Evolutionary conservation across 2,329 filamentous ascomycete species (phyloP).

Genomic region (Sodiomyces alkalinus): DNA sequence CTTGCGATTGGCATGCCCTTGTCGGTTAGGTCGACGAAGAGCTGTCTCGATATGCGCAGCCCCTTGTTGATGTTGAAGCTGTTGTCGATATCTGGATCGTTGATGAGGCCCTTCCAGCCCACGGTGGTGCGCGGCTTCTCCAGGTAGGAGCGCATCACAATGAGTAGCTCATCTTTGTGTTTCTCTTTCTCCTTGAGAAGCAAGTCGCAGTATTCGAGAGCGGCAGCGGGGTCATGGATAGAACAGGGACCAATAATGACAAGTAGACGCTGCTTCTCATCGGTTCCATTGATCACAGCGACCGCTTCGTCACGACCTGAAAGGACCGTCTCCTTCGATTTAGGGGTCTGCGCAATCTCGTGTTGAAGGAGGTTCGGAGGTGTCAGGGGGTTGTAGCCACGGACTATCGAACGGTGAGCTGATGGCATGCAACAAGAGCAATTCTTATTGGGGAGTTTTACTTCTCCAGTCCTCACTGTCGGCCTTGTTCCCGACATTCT

Average conservation of each 20-base stretch:
- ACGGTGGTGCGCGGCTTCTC: conserved; percentile 98
- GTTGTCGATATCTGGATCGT: conserved; percentile 96
- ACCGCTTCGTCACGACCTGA: conserved; percentile 47
- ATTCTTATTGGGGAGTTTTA: conserved; percentile 25
- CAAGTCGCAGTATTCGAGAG: conserved; percentile 82
- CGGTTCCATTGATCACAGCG: conserved; percentile 52
- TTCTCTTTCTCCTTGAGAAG: conserved; percentile 72
- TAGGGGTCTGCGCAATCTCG: conserved; percentile 55
- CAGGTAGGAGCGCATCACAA: conserved; percentile 96
- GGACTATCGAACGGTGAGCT: conserved; percentile 37
- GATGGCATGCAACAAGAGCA: background rate
- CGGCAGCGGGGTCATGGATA: conserved; percentile 85
- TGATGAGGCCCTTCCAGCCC: conserved; percentile 97
- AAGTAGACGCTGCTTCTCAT: conserved; percentile 42
- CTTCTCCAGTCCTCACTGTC: conserved; percentile 72
- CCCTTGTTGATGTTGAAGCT: conserved; percentile 99
- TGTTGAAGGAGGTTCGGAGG: conserved; percentile 89
- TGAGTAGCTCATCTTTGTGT: conserved; percentile 76
- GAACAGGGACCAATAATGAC: conserved; percentile 91
- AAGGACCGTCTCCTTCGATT: conserved; percentile 45
- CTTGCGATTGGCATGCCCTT: conserved; percentile 92
- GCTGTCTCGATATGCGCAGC: conserved; percentile 66
- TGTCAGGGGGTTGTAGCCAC: conserved; percentile 85
- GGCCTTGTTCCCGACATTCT: conserved; percentile 59
- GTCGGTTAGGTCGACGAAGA: conserved; percentile 84